Evolutionary conservation across 2,329 filamentous ascomycete genomes (phyloP), one percentile per base, ranked within the genome.

Genomic region (Beauveria varroae): DNA sequence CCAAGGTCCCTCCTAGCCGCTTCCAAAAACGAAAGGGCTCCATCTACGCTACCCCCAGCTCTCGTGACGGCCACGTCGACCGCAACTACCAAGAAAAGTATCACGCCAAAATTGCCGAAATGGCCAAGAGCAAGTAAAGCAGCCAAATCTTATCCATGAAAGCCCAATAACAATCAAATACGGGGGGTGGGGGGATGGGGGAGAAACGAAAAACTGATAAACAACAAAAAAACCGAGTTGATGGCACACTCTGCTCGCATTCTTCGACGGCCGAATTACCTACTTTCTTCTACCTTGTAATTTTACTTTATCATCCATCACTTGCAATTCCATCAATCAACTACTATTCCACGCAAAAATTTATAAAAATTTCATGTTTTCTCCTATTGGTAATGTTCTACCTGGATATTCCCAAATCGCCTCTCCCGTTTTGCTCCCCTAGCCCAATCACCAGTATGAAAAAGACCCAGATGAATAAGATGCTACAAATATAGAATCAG

Each of bases 11-110:
- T 1, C 86, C 86, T 10, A 86, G 81, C 64, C 83, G 84, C 52
- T 88, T 89, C 75, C 86, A 89, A 73, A 87, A 87, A 74, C 82
- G 84, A 68, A 85, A 86, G 73, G 86, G 86, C 60, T 87, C 83
- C 69, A 86, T 88, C 72, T 87, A 85, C 70, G 83, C 85, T 52
- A 89, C 86, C 9, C 86, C 84, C 2, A 77, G 77, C 67, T 86
- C 83, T 26, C 81, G 86, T 62, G 86, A 89, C 71, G 85, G 85
- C 20, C 84, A 87, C 69, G 76, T 88, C 57, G 81, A 84, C 67
- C 78, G 76, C 62, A 85, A 85, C 70, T 81, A 82, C 59, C 79
- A 81, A 65, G 76, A 82, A 66, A 81, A 82, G 64, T 88, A 85
- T 72, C 81, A 85, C 70, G 82, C 84, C 64, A 86, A 81, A 68